Evolutionary conservation across 306 rosid species (phyloP).

Genomic region (Neltuma alba): DNA sequence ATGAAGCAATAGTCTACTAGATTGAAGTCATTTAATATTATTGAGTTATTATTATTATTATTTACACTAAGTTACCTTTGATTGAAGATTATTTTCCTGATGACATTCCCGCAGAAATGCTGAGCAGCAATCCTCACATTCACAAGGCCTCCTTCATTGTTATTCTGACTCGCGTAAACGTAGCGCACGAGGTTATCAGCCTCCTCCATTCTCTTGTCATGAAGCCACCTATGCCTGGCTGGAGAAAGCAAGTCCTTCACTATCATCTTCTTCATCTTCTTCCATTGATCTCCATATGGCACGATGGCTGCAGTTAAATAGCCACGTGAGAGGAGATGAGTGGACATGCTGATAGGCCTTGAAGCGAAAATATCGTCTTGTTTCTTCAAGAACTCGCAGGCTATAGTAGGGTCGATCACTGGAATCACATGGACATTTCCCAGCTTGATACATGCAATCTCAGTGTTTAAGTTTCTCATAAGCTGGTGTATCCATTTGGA

Average conservation of each 20-base stretch:
- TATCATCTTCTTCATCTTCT: conserved; percentile 34
- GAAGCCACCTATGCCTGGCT: neutral
- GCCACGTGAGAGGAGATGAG: conserved; percentile 8
- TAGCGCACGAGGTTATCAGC: conserved; percentile 42
- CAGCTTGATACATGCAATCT: too few species aligned
- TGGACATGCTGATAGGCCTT: conserved; percentile 31
- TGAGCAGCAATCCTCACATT: conserved; percentile 28
- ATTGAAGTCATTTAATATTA: too few species aligned
- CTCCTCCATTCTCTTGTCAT: conserved; percentile 40
- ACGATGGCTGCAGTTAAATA: neutral
- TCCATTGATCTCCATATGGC: conserved; percentile 36
- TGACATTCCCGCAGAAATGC: conserved; percentile 33
- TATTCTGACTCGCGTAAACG: neutral
- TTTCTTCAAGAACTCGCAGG: conserved; percentile 37
- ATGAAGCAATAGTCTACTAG: too few species aligned
- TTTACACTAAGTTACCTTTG: too few species aligned
- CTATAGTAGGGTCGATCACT: too few species aligned
- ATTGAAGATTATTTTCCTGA: neutral
- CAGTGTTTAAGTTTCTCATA: too few species aligned
- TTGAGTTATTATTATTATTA: too few species aligned
- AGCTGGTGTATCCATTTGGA: conserved; percentile 40
- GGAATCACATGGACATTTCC: too few species aligned
- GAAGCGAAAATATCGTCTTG: conserved; percentile 36
- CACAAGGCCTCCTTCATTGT: neutral
- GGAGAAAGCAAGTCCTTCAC: conserved; percentile 22